A percentile compares a stretch with the other conserved stretches of the same genome.
Conservation (phyloP, 2,329 filamentous ascomycete species). For the Alternaria panax region DNA sequence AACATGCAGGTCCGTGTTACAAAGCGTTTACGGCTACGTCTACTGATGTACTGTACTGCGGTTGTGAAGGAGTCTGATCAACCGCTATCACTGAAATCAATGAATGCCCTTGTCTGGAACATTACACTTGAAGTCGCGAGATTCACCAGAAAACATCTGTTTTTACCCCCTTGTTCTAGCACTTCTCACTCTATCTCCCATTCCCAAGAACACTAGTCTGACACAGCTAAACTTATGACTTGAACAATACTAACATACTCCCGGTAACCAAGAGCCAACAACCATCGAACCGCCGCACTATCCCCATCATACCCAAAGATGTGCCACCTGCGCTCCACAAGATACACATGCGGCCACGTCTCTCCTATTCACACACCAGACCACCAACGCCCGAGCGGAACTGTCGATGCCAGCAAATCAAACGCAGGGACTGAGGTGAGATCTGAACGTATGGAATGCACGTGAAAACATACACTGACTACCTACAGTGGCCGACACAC, state of each 20-base stretch:
- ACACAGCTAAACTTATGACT: neutral
- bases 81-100: neutral
- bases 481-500: slow-evolving; percentile 14
- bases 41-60: neutral
- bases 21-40: neutral
- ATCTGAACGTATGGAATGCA: neutral
- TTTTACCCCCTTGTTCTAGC: neutral
- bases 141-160: too few species aligned
- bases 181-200: neutral
- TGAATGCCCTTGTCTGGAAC: neutral
- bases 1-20: neutral
- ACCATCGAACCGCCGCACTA: too few species aligned
- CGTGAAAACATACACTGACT: neutral
- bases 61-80: slow-evolving; percentile 2
- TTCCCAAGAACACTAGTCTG: neutral
- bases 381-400: neutral
- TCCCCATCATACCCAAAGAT: neutral
- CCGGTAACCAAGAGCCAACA: neutral
- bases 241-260: neutral
- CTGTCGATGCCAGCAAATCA: neutral
- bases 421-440: slow-evolving; percentile 2
- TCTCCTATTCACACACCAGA: slow-evolving; percentile 11
- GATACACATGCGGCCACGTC: slow-evolving; percentile 16
- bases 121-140: too few species aligned
- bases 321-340: slow-evolving; percentile 13